Conservation (phyloP, 2,329 filamentous ascomycete genomes). For the Cordyceps farinosa region DNA sequence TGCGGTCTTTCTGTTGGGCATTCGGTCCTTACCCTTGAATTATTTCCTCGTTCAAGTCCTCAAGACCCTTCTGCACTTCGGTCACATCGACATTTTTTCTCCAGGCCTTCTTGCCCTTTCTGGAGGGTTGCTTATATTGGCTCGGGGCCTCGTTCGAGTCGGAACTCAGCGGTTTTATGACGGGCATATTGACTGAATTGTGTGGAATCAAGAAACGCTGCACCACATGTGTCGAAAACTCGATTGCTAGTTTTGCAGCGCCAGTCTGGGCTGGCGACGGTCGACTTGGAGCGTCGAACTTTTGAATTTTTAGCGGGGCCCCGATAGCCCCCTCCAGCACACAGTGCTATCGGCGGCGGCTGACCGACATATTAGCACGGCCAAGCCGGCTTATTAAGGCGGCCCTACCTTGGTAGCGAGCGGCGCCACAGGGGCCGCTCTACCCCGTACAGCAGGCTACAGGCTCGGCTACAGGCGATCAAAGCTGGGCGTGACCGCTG, state of each 20-base stretch:
- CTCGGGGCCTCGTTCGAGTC: slow-evolving; percentile 62
- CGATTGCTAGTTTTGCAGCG: slow-evolving; percentile 6
- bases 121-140: slow-evolving; percentile 81
- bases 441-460: not conserved
- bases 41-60: slow-evolving; percentile 81
- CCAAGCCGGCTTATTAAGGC: not conserved
- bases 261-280: not conserved
- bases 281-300: not conserved
- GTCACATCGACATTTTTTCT: slow-evolving; percentile 95
- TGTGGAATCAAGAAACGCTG: not conserved
- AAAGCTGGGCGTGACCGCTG: not conserved
- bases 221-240: slow-evolving; percentile 3
- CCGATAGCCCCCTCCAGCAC: slow-evolving; percentile 15
- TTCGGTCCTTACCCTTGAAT: slow-evolving; percentile 69
- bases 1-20: too few species aligned
- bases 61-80: slow-evolving; percentile 77
- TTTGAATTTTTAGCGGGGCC: slow-evolving; percentile 17
- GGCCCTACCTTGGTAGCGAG: not conserved
- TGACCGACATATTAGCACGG: slow-evolving; percentile 13
- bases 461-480: not conserved
- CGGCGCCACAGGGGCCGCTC: not conserved
- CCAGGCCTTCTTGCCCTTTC: slow-evolving; percentile 99
- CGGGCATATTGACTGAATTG: slow-evolving; percentile 44
- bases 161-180: slow-evolving; percentile 43
- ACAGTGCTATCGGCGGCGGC: slow-evolving; percentile 13